Evolutionary conservation across 495 filamentous ascomycete species (phyloP), one percentile per base, ranked within the genome.

Genomic region (Xylaria flabelliformis): DNA sequence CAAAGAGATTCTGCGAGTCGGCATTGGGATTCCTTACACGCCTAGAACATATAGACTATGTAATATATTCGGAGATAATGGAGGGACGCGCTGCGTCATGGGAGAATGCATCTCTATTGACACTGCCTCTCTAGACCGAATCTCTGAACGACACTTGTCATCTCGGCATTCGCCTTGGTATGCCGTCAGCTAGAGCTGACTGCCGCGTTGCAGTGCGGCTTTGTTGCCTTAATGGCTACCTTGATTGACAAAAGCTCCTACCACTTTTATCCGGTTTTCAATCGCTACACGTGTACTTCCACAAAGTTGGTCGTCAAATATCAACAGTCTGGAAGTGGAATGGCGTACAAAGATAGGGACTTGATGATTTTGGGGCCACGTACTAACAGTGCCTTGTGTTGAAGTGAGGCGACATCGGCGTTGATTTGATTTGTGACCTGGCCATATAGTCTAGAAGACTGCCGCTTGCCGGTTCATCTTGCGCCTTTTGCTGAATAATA

Each of bases 151-250:
- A 36, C 19, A 63, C 56, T 6, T 51, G 29, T n/a, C 42, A 55
- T 55, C 21, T 64, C 48, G 46, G 50, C n/a, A 36, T 44, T 67
- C 65, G 65, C 65, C 50, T 55, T 44, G 9, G 34, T n/a, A 56
- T 44, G 50, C 50, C 7, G 65, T 67, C 65, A 67, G 65, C 65
- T 3, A 41, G n/a, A 42, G 59, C 68, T 70, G 68, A 56, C 44
- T 13, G 34, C 2, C 34, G 32, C 46, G 36, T 71, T 36, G 59
- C 10, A 46, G 26, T 64, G 59, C 39, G 48, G n/a, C 26, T 64
- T 64, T 26, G 36, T 64, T 50, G 48, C 29, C 36, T 55, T 36
- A 64, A 56, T 32, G n/a, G n/a, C 41, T 42, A 12, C 39, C 3
- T 56, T 32, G 48, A 26, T 51, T 13, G 48, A 69, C 53, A 32